These are phyloP conservation scores for Huntiella savannae DNA, from an alignment of 2,329 filamentous ascomycete genomes.

Conservation along the genomic window DNA sequence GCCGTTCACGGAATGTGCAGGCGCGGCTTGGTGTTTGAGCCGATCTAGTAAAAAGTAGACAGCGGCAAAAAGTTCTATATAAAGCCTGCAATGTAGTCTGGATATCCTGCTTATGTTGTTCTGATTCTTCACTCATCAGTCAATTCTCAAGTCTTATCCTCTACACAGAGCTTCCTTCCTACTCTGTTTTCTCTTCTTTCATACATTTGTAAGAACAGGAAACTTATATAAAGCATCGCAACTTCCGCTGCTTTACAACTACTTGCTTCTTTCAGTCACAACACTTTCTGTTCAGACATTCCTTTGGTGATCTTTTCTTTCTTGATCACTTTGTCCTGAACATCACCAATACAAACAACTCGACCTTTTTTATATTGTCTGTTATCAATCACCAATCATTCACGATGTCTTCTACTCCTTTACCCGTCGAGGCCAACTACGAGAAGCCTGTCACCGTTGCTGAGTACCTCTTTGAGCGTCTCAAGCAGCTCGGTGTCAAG, in stretches of 20 bases:
- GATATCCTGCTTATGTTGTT: too few species aligned
- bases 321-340: background rate
- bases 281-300: background rate
- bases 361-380: too few species aligned
- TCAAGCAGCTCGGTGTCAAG: constrained; percentile 43
- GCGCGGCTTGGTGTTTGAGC: too few species aligned
- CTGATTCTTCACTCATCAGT: too few species aligned
- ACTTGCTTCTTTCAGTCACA: background rate
- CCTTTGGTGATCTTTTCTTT: constrained; percentile 1
- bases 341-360: background rate
- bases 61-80: background rate
- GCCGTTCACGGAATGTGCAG: background rate
- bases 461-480: constrained; percentile 47
- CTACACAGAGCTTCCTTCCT: too few species aligned
- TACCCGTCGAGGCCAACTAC: constrained; percentile 16
- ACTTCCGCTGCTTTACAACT: background rate
- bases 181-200: too few species aligned
- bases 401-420: constrained; percentile 1
- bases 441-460: constrained; percentile 38
- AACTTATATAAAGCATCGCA: constrained; percentile 4
- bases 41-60: background rate
- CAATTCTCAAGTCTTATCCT: too few species aligned
- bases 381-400: background rate
- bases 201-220: too few species aligned
- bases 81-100: too few species aligned